Percentiles rank a stretch among this genome's conserved stretches.
These are phyloP conservation scores for Microbotryomycetes sp. DNA, from an alignment of 1,284 basidiomycete genomes.

Conservation along the genomic window DNA sequence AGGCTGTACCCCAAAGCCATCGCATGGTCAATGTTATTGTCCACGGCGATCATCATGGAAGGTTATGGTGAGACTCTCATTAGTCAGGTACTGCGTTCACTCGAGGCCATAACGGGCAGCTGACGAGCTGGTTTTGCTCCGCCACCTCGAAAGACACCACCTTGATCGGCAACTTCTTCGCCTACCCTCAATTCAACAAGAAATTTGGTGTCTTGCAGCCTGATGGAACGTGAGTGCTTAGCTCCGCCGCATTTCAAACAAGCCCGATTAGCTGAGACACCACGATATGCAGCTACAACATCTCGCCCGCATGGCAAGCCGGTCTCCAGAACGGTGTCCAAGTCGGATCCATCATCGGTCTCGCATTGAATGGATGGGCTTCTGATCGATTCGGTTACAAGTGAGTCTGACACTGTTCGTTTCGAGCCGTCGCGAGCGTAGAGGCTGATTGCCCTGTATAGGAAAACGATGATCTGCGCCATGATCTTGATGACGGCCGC, in stretches of 20 bases:
- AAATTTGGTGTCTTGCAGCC: conserved; percentile 39
- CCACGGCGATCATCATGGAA: conserved; percentile 48
- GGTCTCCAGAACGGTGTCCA: conserved; percentile 44
- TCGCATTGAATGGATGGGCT: conserved; percentile 43
- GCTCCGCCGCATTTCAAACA: too few relatives aligned
- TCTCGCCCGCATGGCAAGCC: conserved; percentile 48
- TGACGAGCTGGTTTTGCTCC: too few relatives aligned
- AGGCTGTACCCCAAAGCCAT: conserved; percentile 46
- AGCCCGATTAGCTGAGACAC: too few relatives aligned
- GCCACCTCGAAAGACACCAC: too few relatives aligned
- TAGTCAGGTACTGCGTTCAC: too few relatives aligned
- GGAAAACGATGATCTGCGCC: conserved; percentile 40
- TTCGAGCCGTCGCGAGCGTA: too few relatives aligned
- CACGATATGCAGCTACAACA: conserved; percentile 44
- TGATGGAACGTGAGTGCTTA: too few relatives aligned
- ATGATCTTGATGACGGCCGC: conserved; percentile 39
- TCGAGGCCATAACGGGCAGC: too few relatives aligned
- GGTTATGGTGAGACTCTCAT: too few relatives aligned
- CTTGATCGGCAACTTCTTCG: conserved; percentile 44
- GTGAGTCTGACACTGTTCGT: too few relatives aligned
- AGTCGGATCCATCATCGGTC: conserved; percentile 44
- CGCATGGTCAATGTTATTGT: conserved; percentile 46
- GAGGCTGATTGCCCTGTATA: too few relatives aligned
- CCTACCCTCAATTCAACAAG: conserved; percentile 41
- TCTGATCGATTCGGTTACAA: conserved; percentile 47